Evolutionary conservation across 2,329 filamentous ascomycete genomes (phyloP).

Genomic region (Dissoconium aciculare): DNA sequence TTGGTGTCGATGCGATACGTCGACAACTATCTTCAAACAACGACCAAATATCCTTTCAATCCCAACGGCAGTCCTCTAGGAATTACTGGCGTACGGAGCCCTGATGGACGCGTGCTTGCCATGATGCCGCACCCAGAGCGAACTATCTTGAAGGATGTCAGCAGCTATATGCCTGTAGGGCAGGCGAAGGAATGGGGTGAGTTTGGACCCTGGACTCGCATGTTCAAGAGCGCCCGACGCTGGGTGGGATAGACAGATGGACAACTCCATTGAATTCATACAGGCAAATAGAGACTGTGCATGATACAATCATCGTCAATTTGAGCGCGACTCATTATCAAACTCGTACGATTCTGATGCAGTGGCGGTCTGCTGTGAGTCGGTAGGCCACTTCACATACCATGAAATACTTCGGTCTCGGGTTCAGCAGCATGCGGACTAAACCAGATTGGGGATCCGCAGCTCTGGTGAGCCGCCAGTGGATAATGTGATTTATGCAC

Average conservation of each 20-base stretch:
- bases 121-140: conserved; percentile 92
- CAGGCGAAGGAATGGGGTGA: conserved; percentile 55
- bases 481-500: no score
- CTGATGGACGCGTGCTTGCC: conserved; percentile 65
- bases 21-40: conserved; percentile 62
- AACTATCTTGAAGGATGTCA: conserved; percentile 67
- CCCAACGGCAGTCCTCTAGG: conserved; percentile 72
- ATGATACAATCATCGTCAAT: no score
- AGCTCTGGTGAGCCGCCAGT: no score
- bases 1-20: conserved; percentile 70
- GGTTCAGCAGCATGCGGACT: no score
- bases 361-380: no score
- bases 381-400: no score
- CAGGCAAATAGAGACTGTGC: no score
- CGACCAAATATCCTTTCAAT: conserved; percentile 77
- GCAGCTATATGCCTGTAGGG: conserved; percentile 56
- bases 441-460: no score
- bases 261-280: no score
- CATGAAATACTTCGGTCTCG: no score
- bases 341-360: no score
- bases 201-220: conserved; percentile 67
- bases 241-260: conserved; percentile 63
- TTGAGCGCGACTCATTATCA: no score
- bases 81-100: conserved; percentile 64
- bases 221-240: conserved; percentile 75